Conservation (phyloP, 352 stramenopile species). For the Phytophthora citricola region DNA sequence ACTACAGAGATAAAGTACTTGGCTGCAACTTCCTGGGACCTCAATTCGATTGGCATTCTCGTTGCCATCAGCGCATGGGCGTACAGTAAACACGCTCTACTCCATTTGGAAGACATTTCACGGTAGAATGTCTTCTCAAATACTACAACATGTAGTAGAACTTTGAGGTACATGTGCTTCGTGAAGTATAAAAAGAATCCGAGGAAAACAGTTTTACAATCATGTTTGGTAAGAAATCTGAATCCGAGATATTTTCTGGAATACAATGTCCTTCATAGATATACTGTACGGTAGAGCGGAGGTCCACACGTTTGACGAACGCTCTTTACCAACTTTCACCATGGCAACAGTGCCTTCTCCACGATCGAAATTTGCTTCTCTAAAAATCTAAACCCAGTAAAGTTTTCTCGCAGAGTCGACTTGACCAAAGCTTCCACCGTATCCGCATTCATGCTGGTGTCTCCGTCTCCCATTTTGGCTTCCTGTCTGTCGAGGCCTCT, state of each 20-base stretch:
- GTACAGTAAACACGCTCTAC: not conserved
- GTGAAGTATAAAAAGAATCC: too few species aligned
- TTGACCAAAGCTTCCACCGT: constrained; percentile 31
- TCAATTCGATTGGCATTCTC: not conserved
- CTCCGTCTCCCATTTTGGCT: not conserved
- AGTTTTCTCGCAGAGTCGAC: constrained; percentile 22
- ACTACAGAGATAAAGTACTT: not conserved
- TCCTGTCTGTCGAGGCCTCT: constrained; percentile 6
- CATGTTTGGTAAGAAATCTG: too few species aligned
- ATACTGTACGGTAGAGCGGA: too few species aligned
- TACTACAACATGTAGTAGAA: too few species aligned
- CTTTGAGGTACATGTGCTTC: too few species aligned
- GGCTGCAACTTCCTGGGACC: not conserved
- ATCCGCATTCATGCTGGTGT: not conserved
- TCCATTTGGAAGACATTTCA: too few species aligned
- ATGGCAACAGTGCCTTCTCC: constrained; percentile 20
- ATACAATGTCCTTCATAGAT: too few species aligned
- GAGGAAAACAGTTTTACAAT: too few species aligned
- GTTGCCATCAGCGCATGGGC: not conserved
- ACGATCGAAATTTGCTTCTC: constrained; percentile 20
- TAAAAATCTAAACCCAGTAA: constrained; percentile 20
- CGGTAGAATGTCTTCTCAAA: too few species aligned
- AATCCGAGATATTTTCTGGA: too few species aligned
- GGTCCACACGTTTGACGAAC: too few species aligned
- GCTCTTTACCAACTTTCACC: not conserved